Conservation (phyloP, 345 rosid species). For the Sapria himalayana region DNA sequence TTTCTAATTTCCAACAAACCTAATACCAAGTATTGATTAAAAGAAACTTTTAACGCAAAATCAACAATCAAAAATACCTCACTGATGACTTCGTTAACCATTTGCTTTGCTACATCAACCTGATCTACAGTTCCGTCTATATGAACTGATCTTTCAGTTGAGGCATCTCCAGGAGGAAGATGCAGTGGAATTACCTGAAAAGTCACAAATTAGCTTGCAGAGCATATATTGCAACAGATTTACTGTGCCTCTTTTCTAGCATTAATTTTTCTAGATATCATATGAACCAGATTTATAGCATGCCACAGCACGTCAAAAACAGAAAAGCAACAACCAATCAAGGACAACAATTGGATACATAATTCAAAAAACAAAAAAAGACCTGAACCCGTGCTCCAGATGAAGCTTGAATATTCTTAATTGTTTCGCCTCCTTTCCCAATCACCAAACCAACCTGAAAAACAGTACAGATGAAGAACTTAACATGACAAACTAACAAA, state of each 20-base stretch:
- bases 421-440: constrained; percentile 98
- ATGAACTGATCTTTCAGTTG: constrained; percentile 58
- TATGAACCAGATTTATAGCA: no score
- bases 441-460: constrained; percentile 94
- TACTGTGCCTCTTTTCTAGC: no score
- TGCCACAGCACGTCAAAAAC: no score
- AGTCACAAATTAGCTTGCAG: no score
- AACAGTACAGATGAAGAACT: constrained; percentile 10
- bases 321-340: no score
- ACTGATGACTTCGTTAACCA: constrained; percentile 82
- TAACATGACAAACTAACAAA: constrained; percentile 6
- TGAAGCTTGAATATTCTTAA: constrained; percentile 86
- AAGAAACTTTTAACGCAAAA: constrained; percentile 11
- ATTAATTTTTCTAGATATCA: background rate
- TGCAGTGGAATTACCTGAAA: constrained; percentile 95
- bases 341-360: no score
- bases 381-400: constrained; percentile 99
- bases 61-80: constrained; percentile 55
- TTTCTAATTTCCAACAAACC: no score
- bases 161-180: constrained; percentile 80
- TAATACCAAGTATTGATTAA: background rate
- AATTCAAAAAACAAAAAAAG: constrained; percentile 3
- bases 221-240: no score
- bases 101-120: constrained; percentile 69
- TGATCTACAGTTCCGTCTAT: constrained; percentile 88